Conservation (phyloP, 306 rosid genomes). For the Fagus sylvatica region DNA sequence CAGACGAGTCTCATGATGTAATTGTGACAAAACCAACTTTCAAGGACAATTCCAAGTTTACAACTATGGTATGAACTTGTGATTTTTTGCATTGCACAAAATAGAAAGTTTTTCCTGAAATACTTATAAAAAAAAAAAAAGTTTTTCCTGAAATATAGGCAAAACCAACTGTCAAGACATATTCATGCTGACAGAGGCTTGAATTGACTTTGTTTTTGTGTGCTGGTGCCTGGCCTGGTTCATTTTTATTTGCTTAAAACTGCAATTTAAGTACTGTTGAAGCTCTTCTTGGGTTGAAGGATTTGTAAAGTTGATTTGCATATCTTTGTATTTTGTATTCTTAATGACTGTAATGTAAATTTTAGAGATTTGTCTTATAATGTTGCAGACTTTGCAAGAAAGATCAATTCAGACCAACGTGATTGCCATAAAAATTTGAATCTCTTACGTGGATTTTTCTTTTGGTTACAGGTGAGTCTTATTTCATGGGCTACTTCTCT, state of each 20-base stretch:
- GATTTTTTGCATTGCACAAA: neutral
- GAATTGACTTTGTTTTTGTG: neutral
- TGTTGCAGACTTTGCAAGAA: constrained; percentile 51
- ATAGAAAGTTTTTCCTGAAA: neutral
- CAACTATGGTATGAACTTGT: neutral
- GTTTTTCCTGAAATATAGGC: neutral
- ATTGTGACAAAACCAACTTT: neutral
- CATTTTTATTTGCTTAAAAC: neutral
- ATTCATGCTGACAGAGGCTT: neutral
- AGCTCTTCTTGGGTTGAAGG: no score
- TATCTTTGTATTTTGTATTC: constrained; percentile 7
- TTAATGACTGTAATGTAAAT: constrained; percentile 8
- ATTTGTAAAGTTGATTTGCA: neutral
- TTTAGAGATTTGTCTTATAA: constrained; percentile 19
- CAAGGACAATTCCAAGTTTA: neutral
- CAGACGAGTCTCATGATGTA: neutral
- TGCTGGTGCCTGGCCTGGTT: neutral
- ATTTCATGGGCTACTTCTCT: constrained; percentile 10
- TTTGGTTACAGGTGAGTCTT: constrained; percentile 68
- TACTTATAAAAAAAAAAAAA: neutral
- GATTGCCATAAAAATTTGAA: constrained; percentile 42
- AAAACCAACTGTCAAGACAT: neutral
- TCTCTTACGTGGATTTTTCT: constrained; percentile 74
- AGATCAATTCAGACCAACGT: constrained; percentile 22
- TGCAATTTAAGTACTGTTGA: no score